Evolutionary conservation across 371 early-diverging fungal species (phyloP).

Genomic region (Mucor mucedo): DNA sequence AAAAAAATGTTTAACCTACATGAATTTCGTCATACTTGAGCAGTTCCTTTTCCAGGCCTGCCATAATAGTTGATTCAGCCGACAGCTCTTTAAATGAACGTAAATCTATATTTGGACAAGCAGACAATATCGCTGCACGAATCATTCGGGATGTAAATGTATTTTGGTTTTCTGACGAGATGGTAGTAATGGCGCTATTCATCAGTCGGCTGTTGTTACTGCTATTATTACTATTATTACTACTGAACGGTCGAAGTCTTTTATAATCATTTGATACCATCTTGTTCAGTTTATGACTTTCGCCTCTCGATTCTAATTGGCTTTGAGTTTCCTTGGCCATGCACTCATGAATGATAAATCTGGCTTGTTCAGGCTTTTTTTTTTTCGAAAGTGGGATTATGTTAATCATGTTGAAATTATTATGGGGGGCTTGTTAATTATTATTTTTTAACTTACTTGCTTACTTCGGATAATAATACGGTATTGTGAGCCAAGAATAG

Average conservation of each 20-base stretch:
- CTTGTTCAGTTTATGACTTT: slow-evolving; percentile 27
- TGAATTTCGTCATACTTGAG: slow-evolving; percentile 62
- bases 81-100: slow-evolving; percentile 43
- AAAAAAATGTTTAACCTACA: slow-evolving; percentile 20
- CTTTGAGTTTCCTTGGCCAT: slow-evolving; percentile 34
- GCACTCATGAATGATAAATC: slow-evolving; percentile 36
- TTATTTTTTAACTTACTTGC: slow-evolving; percentile 25
- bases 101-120: slow-evolving; percentile 37
- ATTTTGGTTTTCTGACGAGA: slow-evolving; percentile 8
- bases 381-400: too few species aligned
- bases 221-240: slow-evolving; percentile 2
- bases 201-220: neutral
- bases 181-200: neutral
- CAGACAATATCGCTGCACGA: slow-evolving; percentile 43
- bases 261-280: slow-evolving; percentile 11
- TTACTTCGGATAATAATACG: slow-evolving; percentile 46
- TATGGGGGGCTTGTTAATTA: neutral
- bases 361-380: slow-evolving; percentile 10
- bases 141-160: slow-evolving; percentile 25
- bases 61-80: slow-evolving; percentile 47
- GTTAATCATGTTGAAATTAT: neutral
- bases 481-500: slow-evolving; percentile 34
- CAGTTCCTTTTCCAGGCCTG: slow-evolving; percentile 63
- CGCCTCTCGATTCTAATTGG: slow-evolving; percentile 31
- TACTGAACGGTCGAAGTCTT: slow-evolving; percentile 24